Percentiles rank a stretch among this genome's conserved stretches.
Conservation (phyloP, 2,329 filamentous ascomycete genomes). For the Aspergillus fischeri region DNA sequence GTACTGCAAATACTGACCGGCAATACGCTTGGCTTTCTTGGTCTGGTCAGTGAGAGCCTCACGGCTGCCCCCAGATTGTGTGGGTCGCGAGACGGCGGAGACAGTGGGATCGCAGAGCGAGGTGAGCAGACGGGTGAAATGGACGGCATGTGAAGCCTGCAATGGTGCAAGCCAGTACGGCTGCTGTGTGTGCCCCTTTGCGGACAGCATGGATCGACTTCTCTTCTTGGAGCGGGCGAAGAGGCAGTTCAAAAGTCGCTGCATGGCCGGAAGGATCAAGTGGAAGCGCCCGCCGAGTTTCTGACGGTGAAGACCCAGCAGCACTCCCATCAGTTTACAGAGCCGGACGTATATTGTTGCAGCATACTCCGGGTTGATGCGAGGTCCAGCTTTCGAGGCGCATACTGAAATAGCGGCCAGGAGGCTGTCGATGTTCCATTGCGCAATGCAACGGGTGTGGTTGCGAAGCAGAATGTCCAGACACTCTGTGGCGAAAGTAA, state of each 20-base stretch:
- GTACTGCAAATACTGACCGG: constrained; percentile 55
- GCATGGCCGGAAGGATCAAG: constrained; percentile 53
- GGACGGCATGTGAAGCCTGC: constrained; percentile 42
- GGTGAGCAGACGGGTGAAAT: constrained; percentile 54
- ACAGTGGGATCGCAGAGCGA: constrained; percentile 59
- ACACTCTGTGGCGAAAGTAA: constrained; percentile 38
- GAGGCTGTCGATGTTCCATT: constrained; percentile 44
- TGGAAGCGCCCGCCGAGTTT: constrained; percentile 59
- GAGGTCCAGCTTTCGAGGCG: constrained; percentile 32
- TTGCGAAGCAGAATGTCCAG: constrained; percentile 37
- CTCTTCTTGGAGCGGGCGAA: constrained; percentile 46
- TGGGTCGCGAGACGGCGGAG: constrained; percentile 46
- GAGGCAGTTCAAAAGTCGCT: constrained; percentile 52
- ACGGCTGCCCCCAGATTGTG: constrained; percentile 30
- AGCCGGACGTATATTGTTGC: constrained; percentile 50
- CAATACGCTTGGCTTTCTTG: constrained; percentile 55
- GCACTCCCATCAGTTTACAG: constrained; percentile 49
- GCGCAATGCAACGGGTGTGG: constrained; percentile 40
- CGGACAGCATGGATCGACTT: constrained; percentile 23
- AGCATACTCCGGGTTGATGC: constrained; percentile 28
- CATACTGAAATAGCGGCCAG: constrained; percentile 35
- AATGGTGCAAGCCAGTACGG: constrained; percentile 35
- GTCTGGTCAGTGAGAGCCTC: constrained; percentile 55
- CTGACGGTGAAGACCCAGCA: constrained; percentile 55
- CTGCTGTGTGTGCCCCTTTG: constrained; percentile 20